phyloP scores from a whole-genome alignment of 805 yeast species.

The Geotrichum ghanense region DNA sequence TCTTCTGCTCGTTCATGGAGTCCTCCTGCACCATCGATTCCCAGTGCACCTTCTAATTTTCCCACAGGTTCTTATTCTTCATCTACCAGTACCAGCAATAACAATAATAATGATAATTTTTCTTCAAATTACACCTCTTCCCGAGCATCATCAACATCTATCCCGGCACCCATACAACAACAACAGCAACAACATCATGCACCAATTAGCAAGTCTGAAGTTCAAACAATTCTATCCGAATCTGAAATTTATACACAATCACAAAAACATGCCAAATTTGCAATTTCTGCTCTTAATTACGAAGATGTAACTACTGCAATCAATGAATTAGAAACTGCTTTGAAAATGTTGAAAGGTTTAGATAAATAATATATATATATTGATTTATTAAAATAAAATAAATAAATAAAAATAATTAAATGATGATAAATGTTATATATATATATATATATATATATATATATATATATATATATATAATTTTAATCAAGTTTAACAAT shows the following conservation, averaged over 20 bases:
- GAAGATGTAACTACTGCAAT: constrained; percentile 61
- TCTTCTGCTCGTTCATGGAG: constrained; percentile 3
- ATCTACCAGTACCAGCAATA: constrained; percentile 1
- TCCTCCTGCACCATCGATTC: constrained; percentile 8
- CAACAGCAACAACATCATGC: too few relatives aligned
- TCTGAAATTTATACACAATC: constrained; percentile 31
- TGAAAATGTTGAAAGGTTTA: constrained; percentile 23
- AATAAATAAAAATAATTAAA: too few relatives aligned
- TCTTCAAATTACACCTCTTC: neutral
- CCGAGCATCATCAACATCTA: too few relatives aligned
- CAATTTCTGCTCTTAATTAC: constrained; percentile 61
- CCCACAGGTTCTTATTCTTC: neutral
- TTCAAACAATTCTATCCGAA: constrained; percentile 22
- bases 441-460: too few relatives aligned
- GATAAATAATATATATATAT: too few relatives aligned
- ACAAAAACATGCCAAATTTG: constrained; percentile 57
- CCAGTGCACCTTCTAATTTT: constrained; percentile 4
- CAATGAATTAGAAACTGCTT: constrained; percentile 38
- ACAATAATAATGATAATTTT: neutral
- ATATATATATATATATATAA: too few relatives aligned
- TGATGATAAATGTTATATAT: too few relatives aligned
- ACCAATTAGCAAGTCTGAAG: constrained; percentile 14
- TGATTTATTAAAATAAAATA: too few relatives aligned
- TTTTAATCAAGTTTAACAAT: too few relatives aligned
- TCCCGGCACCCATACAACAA: too few relatives aligned